Evolutionary conservation across 345 rosid species (phyloP), one percentile per base, ranked within the genome.

Genomic region (Populus ilicifolia): DNA sequence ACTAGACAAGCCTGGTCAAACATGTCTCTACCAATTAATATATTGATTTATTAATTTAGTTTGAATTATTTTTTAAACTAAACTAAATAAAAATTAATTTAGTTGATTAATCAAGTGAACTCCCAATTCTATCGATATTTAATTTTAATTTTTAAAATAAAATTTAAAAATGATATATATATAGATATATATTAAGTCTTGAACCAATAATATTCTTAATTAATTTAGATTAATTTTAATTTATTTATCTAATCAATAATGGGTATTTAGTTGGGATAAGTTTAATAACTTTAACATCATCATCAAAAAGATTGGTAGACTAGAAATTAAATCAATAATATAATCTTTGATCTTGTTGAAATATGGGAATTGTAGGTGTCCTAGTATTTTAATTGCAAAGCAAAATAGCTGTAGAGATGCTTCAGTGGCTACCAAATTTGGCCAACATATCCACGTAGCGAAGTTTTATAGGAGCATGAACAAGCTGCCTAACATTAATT

Each of bases 51-150:
- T 4, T 33, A 0, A 33, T 33, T 33, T 33, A 33, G 0, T 4
- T 0, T 33, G 0, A 33, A 33, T 33, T 33, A 0, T 4, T 4
- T 33, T 33, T 33, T 33, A 33, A 33, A 33, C 0, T 33, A 33
- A 33, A 33, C 0, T 33, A 4, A 33, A 33, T 33, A 4, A 33
- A 4, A 33, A 33, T 33, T 33, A 0, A 33, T 4, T 0, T 33
- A 0, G 5, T 4, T 4, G 0, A 33, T 33, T 0, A 33, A 33
- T 0, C 0, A 0, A 4, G 36, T 33, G 0, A 4, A 33, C 5
- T 33, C 0, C 4, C 0, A 4, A 3, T 33, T 0, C 0, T 33
- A 33, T 33, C 0, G 0, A 0, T 0, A 33, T 33, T 4, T 33
- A 4, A 33, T 33, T 33, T 4, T 4, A 33, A 0, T 33, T 33